Conservation (phyloP, 2,329 filamentous ascomycete species). For the Neurospora sp. region DNA sequence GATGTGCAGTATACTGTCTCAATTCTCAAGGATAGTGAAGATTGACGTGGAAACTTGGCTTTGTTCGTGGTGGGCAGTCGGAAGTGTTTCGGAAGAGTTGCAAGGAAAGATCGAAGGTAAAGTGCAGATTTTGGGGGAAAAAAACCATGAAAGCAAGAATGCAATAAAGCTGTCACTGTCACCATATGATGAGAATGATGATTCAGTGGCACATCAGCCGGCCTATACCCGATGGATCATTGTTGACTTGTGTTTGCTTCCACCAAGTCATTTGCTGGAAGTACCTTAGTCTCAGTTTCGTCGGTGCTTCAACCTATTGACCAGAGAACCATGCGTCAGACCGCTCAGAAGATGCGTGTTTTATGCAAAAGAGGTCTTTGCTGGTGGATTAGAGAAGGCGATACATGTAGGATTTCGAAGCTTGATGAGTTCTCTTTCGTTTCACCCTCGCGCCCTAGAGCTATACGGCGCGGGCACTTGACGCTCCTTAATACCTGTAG, state of each 20-base stretch:
- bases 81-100: neutral
- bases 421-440: too few species aligned
- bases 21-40: neutral
- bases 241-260: neutral
- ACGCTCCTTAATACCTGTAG: neutral
- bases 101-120: neutral
- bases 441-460: too few species aligned
- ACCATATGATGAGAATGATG: neutral
- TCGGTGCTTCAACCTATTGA: neutral
- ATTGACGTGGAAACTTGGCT: neutral
- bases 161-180: neutral
- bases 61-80: neutral
- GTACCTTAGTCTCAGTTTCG: neutral
- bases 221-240: neutral
- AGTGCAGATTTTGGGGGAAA: neutral
- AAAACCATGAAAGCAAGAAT: neutral
- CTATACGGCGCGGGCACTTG: too few species aligned
- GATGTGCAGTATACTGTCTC: neutral
- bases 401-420: too few species aligned
- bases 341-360: neutral
- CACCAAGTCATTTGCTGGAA: neutral
- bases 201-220: neutral
- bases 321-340: neutral
- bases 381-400: neutral
- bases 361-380: neutral